phyloP scores from a whole-genome alignment of 305 asterid species.

The Salvia sclarea region DNA sequence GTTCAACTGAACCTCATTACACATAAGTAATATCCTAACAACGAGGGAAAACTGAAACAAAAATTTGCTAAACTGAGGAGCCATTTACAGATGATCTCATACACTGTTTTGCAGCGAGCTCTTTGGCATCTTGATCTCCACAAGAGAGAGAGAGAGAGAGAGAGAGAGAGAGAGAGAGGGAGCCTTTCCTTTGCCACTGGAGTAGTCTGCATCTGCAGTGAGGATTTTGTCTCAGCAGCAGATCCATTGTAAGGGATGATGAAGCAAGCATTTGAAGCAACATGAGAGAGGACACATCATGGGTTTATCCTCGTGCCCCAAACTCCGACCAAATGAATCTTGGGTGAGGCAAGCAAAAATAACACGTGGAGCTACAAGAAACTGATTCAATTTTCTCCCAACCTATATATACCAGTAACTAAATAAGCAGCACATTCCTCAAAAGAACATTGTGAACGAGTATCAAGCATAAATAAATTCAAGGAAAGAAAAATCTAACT shows the following conservation, averaged over 20 bases:
- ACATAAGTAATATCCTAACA: neutral
- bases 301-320: slow-evolving; percentile 15
- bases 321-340: slow-evolving; percentile 20
- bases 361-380: slow-evolving; percentile 15
- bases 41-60: neutral
- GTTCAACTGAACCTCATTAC: too few species aligned
- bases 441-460: neutral
- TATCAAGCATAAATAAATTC: neutral
- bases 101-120: slow-evolving; percentile 15
- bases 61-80: neutral
- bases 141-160: too few species aligned
- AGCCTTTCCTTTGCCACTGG: slow-evolving; percentile 2
- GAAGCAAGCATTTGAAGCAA: slow-evolving; percentile 8
- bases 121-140: neutral
- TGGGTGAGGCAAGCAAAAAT: slow-evolving; percentile 15
- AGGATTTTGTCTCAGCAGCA: slow-evolving; percentile 13
- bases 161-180: neutral
- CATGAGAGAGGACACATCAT: neutral
- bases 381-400: slow-evolving; percentile 17
- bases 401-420: slow-evolving; percentile 28
- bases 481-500: neutral
- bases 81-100: neutral
- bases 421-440: slow-evolving; percentile 3
- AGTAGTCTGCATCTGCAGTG: slow-evolving; percentile 13
- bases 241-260: neutral